Conservation (phyloP, 352 stramenopile species). For the Phytophthora pistaciae region DNA sequence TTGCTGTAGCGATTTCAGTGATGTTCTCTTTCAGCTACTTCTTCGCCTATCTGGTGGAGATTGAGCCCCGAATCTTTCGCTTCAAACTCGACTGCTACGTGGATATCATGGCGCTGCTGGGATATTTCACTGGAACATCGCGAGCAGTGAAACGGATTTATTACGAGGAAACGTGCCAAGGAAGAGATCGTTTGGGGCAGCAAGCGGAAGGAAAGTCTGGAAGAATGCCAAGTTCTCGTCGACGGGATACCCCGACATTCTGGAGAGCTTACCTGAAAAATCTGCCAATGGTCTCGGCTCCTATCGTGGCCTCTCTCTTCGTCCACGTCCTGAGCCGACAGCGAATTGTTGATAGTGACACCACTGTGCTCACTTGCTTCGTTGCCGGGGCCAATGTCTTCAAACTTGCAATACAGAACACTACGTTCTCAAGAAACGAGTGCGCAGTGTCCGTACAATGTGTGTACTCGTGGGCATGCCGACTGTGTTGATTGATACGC, state of each 20-base stretch:
- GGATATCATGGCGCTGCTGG: slow-evolving; percentile 1
- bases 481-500: slow-evolving; percentile 53
- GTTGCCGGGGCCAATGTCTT: slow-evolving; percentile 6
- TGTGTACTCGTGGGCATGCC: slow-evolving; percentile 43
- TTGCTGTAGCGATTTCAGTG: not conserved
- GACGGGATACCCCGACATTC: not conserved
- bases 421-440: slow-evolving; percentile 21
- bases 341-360: not conserved
- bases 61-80: not conserved
- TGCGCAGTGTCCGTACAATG: slow-evolving; percentile 31
- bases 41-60: not conserved
- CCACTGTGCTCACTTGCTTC: not conserved
- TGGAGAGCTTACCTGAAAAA: not conserved
- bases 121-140: slow-evolving; percentile 19
- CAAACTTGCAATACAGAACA: slow-evolving; percentile 43
- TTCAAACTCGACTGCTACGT: slow-evolving; percentile 38
- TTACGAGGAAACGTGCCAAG: slow-evolving; percentile 24
- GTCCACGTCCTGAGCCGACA: not conserved
- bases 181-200: slow-evolving; percentile 1
- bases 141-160: slow-evolving; percentile 24
- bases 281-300: not conserved
- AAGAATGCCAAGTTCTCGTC: not conserved
- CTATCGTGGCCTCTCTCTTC: not conserved
- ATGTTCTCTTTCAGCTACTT: slow-evolving; percentile 6
- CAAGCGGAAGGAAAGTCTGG: not conserved